These are phyloP conservation scores for Malassezia dermatis DNA, from an alignment of 1,284 basidiomycete species.

Conservation along the genomic window DNA sequence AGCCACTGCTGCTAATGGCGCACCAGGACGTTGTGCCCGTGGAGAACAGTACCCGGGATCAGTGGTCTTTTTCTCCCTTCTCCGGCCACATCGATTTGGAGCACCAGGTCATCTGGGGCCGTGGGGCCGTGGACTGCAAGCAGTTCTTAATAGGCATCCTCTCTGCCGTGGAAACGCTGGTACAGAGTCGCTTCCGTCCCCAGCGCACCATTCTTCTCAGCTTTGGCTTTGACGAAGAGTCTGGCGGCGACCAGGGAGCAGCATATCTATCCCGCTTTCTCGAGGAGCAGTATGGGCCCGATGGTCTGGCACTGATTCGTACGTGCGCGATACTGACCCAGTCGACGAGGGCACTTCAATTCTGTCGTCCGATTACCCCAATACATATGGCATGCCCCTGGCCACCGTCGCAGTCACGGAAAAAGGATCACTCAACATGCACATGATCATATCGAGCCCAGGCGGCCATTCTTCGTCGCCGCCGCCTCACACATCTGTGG, in stretches of 20 bases:
- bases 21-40: slow-evolving; percentile 54
- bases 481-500: slow-evolving; percentile 55
- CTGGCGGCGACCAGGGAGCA: slow-evolving; percentile 37
- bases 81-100: slow-evolving; percentile 50
- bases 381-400: slow-evolving; percentile 21
- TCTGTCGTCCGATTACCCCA: slow-evolving; percentile 18
- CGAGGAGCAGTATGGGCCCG: slow-evolving; percentile 23
- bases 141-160: slow-evolving; percentile 50
- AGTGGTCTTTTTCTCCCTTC: slow-evolving; percentile 54
- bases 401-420: slow-evolving; percentile 55
- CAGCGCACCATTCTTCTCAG: slow-evolving; percentile 54
- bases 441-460: slow-evolving; percentile 45
- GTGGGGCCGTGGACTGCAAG: slow-evolving; percentile 48
- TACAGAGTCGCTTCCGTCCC: slow-evolving; percentile 49
- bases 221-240: slow-evolving; percentile 63
- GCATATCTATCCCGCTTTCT: slow-evolving; percentile 23
- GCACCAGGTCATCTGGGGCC: slow-evolving; percentile 53
- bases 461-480: slow-evolving; percentile 63
- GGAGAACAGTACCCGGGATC: slow-evolving; percentile 49
- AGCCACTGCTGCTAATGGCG: slow-evolving; percentile 59
- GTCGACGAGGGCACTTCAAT: slow-evolving; percentile 37
- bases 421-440: slow-evolving; percentile 56
- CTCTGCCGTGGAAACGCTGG: slow-evolving; percentile 51
- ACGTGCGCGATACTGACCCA: slow-evolving; percentile 6
- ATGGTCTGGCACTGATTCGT: slow-evolving; percentile 26